Conservation (phyloP, 345 rosid genomes). For the Zanthoxylum bungeanum region DNA sequence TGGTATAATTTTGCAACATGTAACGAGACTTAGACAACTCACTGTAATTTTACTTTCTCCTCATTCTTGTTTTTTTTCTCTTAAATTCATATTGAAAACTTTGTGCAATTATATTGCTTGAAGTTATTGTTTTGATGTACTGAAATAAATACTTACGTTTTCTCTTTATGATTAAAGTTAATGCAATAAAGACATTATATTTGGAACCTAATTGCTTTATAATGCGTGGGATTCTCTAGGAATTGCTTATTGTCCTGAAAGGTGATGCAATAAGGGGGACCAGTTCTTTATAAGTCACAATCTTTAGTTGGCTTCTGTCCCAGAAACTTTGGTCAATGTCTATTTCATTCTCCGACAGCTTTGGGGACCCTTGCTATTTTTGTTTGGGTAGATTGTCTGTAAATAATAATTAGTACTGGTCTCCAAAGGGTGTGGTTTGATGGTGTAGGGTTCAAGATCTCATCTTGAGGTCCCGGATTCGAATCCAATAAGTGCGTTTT, state of each 20-base stretch:
- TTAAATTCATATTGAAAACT: not conserved
- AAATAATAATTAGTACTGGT: constrained; percentile 20
- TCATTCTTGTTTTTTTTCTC: not conserved
- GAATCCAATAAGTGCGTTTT: too few relatives aligned
- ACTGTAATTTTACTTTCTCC: not conserved
- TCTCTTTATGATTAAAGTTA: not conserved
- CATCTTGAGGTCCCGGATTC: too few relatives aligned
- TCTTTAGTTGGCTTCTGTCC: constrained; percentile 56
- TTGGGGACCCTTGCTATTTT: constrained; percentile 50
- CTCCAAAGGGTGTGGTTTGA: too few relatives aligned
- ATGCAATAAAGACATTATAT: constrained; percentile 17
- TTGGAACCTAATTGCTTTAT: constrained; percentile 13
- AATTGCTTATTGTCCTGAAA: constrained; percentile 24
- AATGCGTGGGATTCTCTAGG: constrained; percentile 22
- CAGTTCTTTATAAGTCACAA: constrained; percentile 48
- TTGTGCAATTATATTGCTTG: not conserved
- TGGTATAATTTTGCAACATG: not conserved
- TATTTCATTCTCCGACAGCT: constrained; percentile 54
- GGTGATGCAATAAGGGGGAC: constrained; percentile 30
- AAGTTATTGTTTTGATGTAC: not conserved
- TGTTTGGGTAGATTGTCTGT: constrained; percentile 24
- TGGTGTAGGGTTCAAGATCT: too few relatives aligned
- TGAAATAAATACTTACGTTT: not conserved
- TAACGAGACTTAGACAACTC: not conserved
- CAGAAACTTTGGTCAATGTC: constrained; percentile 52